phyloP scores from a whole-genome alignment of 306 rosid species.

The Medicago lupulina region DNA sequence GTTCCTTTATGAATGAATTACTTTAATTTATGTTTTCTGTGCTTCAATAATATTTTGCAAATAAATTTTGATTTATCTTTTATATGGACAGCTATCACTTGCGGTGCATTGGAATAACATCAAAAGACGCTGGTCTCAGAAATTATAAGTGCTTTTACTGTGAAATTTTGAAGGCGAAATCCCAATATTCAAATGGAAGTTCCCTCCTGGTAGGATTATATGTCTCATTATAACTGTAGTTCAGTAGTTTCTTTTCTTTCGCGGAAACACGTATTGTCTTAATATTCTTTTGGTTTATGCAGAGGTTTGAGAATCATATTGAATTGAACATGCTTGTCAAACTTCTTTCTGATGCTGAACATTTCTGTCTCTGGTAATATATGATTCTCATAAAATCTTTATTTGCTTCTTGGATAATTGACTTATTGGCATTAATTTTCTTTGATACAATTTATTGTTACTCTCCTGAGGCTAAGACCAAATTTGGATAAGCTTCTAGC shows the following conservation, averaged over 20 bases:
- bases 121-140: constrained; percentile 41
- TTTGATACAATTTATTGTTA: constrained; percentile 28
- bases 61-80: constrained; percentile 45
- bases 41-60: constrained; percentile 35
- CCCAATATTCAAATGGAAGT: constrained; percentile 50
- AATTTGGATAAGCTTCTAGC: not conserved
- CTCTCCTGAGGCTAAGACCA: not conserved
- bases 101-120: constrained; percentile 61
- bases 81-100: constrained; percentile 78
- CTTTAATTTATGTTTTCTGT: constrained; percentile 32
- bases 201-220: constrained; percentile 62
- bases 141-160: constrained; percentile 64
- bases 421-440: constrained; percentile 19
- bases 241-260: not conserved
- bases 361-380: constrained; percentile 69
- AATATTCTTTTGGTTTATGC: constrained; percentile 47
- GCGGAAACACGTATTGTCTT: constrained; percentile 30
- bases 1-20: constrained; percentile 19
- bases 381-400: constrained; percentile 25
- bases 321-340: constrained; percentile 60
- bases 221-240: constrained; percentile 19
- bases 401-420: constrained; percentile 12
- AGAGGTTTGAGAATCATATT: constrained; percentile 62
- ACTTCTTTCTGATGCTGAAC: constrained; percentile 57
- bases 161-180: constrained; percentile 55